Base-by-base conservation (phyloP, 139 green algal genomes). In the Microglena sp. region DNA sequence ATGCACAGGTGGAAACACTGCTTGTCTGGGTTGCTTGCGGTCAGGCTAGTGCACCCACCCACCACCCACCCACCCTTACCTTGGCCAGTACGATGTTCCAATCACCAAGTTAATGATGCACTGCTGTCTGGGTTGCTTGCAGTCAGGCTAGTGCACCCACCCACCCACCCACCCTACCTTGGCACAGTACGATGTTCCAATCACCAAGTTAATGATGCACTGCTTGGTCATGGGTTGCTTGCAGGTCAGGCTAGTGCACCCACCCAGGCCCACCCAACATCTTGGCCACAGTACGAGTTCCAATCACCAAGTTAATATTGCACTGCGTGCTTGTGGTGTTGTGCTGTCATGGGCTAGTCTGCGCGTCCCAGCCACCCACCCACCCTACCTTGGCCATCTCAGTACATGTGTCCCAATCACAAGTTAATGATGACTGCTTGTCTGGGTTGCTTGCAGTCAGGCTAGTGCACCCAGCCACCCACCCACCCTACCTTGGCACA, bases 101-200 rank as follows among this genome's bases (percentile, higher is more conserved):
- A 96, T 95, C 29, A 93, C 87, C 2, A 96, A 71, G 77, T 96
- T 96, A 56, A 94, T 88, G 71, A 96, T 91, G n/a, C n/a, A n/a
- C n/a, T n/a, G n/a, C n/a, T 88, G 34, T 80, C 72, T 2, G 78
- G 78, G 43, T 87, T 75, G n/a, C n/a, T n/a, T n/a, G n/a, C n/a
- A n/a, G n/a, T n/a, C n/a, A n/a, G n/a, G n/a, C n/a, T n/a, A n/a
- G n/a, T n/a, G n/a, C n/a, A n/a, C n/a, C n/a, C n/a, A n/a, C n/a
- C n/a, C n/a, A n/a, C 27, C 36, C n/a, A n/a, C n/a, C n/a, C n/a
- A n/a, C 21, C 66, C 2, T 44, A 72, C 77, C 77, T 86, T 95
- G 45, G 89, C 69, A 69, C 88, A 96, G 77, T 96, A 96, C 0
- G 95, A 77, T 28, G 90, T 96, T 31, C 90, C 90, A 64, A 96